phyloP scores from a whole-genome alignment of 1,284 basidiomycete species.

The Vanrija pseudolonga region DNA sequence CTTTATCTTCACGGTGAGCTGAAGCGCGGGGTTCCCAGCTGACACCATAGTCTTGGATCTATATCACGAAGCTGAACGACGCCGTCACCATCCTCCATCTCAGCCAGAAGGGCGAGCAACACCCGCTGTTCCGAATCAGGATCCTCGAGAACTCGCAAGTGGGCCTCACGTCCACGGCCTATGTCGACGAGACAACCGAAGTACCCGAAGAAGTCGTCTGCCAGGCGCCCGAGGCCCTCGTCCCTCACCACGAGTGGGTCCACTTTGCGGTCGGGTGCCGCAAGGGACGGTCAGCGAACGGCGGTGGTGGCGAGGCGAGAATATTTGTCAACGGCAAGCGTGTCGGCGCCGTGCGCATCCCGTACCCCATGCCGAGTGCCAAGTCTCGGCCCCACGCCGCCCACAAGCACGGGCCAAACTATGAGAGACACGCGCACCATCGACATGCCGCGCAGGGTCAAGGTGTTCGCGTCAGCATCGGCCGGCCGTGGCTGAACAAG shows the following conservation, averaged over 20 bases:
- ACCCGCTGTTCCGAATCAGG: slow-evolving; percentile 37
- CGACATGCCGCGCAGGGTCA: neutral
- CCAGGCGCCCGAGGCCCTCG: slow-evolving; percentile 39
- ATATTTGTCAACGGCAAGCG: slow-evolving; percentile 41
- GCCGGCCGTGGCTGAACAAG: too few species aligned
- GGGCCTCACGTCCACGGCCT: slow-evolving; percentile 28
- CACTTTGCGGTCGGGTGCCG: slow-evolving; percentile 42
- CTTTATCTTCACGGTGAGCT: slow-evolving; percentile 29
- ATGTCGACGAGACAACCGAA: neutral
- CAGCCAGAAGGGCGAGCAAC: slow-evolving; percentile 20
- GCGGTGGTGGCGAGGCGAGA: slow-evolving; percentile 32
- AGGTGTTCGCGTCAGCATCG: too few species aligned
- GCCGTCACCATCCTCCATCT: slow-evolving; percentile 42
- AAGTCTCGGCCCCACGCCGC: slow-evolving; percentile 5
- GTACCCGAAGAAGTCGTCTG: slow-evolving; percentile 39
- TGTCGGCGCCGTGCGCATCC: slow-evolving; percentile 37
- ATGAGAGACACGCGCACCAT: neutral
- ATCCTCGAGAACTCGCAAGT: slow-evolving; percentile 49
- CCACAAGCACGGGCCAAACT: slow-evolving; percentile 3
- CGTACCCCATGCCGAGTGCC: slow-evolving; percentile 30
- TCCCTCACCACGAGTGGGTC: slow-evolving; percentile 47
- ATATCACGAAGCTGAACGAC: slow-evolving; percentile 40
- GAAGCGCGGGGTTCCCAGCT: too few species aligned
- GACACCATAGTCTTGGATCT: slow-evolving; percentile 34
- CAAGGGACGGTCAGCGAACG: slow-evolving; percentile 16